These are phyloP conservation scores for Blastomyces silverae DNA, from an alignment of 2,329 filamentous ascomycete genomes.

Conservation along the genomic window DNA sequence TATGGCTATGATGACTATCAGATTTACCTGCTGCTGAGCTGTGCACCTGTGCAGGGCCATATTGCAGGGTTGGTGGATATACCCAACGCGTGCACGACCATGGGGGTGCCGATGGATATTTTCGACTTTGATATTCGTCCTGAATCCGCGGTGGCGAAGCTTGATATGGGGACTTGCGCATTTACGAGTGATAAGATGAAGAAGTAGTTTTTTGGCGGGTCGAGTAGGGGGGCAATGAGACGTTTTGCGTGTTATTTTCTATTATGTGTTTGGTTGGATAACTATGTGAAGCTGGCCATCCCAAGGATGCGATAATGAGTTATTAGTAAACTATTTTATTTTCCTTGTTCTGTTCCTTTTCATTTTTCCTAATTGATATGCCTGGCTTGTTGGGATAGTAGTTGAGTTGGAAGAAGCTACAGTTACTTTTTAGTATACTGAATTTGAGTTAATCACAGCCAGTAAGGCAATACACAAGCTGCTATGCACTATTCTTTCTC, in stretches of 20 bases:
- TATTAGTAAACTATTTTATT: neutral
- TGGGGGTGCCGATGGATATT: conserved; percentile 85
- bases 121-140: conserved; percentile 90
- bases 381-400: neutral
- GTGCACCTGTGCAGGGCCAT: conserved; percentile 80
- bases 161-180: conserved; percentile 66
- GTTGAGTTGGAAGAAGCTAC: neutral
- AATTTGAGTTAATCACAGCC: too few relatives aligned
- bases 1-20: conserved; percentile 69
- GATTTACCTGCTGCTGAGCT: conserved; percentile 76
- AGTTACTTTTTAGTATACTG: too few relatives aligned
- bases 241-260: neutral
- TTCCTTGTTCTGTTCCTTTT: neutral
- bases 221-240: neutral
- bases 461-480: too few relatives aligned
- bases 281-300: neutral
- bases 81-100: conserved; percentile 82
- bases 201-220: neutral
- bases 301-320: neutral
- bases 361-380: too few relatives aligned
- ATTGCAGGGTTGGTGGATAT: conserved; percentile 87
- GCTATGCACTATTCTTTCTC: too few relatives aligned
- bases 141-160: conserved; percentile 52
- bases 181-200: conserved; percentile 41
- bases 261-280: neutral